phyloP scores from a whole-genome alignment of 2,329 filamentous ascomycete genomes.

The Fusarium circinatum region DNA sequence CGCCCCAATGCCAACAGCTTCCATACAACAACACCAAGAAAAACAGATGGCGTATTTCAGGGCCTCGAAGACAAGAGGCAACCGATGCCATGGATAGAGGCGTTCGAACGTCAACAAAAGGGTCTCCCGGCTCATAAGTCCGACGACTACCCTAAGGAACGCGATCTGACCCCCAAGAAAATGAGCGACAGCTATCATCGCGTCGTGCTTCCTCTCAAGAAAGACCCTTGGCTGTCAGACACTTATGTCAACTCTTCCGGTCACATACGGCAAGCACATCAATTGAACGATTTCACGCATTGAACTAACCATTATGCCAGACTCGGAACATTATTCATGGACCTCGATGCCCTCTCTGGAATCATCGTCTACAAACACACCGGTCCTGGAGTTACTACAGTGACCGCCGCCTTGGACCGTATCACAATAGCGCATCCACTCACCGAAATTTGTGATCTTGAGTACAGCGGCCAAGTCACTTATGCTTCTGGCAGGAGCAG shows the following conservation, averaged over 20 bases:
- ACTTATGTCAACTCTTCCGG: constrained; percentile 81
- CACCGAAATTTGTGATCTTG: constrained; percentile 81
- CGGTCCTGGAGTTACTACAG: constrained; percentile 64
- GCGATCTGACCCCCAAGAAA: constrained; percentile 43
- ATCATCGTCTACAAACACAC: constrained; percentile 78
- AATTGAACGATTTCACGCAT: background rate
- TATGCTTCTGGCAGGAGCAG: constrained; percentile 79
- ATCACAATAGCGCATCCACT: constrained; percentile 73
- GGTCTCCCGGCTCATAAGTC: constrained; percentile 14
- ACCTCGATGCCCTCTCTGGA: constrained; percentile 80
- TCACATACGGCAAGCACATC: constrained; percentile 64
- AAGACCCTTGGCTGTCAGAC: constrained; percentile 81
- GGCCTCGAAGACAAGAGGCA: constrained; percentile 42
- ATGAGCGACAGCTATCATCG: constrained; percentile 48
- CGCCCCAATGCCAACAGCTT: constrained; percentile 4
- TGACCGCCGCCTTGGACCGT: constrained; percentile 61
- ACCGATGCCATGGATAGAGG: constrained; percentile 46
- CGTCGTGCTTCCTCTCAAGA: constrained; percentile 69
- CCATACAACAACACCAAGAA: constrained; percentile 25
- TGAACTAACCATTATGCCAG: background rate
- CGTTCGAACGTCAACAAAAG: constrained; percentile 37
- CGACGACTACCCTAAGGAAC: constrained; percentile 29
- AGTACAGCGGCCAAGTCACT: constrained; percentile 70
- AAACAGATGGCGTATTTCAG: constrained; percentile 46
- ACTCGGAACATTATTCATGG: constrained; percentile 80